Percentiles rank a stretch among this genome's conserved stretches.
Conservation (phyloP, 1,139 yeast species). For the Candida glucosophila region DNA sequence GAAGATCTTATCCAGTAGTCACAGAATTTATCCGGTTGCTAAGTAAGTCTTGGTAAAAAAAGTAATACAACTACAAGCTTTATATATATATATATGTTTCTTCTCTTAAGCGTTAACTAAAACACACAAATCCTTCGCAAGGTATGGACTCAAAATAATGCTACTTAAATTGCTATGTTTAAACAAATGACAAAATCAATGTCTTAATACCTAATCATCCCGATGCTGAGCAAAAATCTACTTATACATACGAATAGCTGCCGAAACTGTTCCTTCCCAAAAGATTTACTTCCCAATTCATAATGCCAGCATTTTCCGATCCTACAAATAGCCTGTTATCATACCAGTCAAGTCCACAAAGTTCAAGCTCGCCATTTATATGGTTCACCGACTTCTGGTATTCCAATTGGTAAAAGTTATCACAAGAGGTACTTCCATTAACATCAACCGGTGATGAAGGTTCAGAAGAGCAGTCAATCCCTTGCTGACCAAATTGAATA, state of each 20-base stretch:
- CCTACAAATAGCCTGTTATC: slow-evolving; percentile 31
- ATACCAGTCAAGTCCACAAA: slow-evolving; percentile 34
- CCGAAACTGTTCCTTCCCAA: slow-evolving; percentile 35
- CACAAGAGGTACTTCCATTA: neutral
- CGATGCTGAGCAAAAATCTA: too few species aligned
- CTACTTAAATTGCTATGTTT: too few species aligned
- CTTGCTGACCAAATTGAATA: slow-evolving; percentile 1
- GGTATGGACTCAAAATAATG: too few species aligned
- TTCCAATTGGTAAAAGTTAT: slow-evolving; percentile 9
- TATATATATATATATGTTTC: too few species aligned
- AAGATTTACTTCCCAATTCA: slow-evolving; percentile 35
- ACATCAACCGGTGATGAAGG: neutral
- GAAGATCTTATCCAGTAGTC: too few species aligned
- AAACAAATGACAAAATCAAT: too few species aligned
- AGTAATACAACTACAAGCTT: too few species aligned
- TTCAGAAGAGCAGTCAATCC: neutral
- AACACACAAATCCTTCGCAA: too few species aligned
- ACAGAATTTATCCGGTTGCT: too few species aligned
- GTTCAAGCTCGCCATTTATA: slow-evolving; percentile 40
- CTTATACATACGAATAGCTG: slow-evolving; percentile 21
- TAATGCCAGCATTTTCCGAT: slow-evolving; percentile 36
- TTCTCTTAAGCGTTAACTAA: too few species aligned
- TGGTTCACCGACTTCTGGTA: slow-evolving; percentile 25
- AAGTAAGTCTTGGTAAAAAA: too few species aligned
- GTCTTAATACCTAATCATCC: too few species aligned